These are phyloP conservation scores for Phytophthora litchii DNA, from an alignment of 352 stramenopile genomes.

Conservation along the genomic window DNA sequence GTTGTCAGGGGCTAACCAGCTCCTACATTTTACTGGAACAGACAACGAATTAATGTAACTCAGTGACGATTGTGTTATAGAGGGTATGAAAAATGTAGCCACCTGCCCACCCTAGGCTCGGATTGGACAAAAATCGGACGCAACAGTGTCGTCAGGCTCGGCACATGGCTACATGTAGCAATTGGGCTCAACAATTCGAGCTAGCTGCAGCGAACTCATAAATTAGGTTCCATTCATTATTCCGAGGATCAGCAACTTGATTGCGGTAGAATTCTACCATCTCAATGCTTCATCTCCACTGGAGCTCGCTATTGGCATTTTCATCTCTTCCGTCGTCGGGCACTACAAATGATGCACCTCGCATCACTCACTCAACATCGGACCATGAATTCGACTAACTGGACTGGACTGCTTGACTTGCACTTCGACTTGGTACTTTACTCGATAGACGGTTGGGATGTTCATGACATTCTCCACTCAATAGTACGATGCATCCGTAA, in stretches of 20 bases:
- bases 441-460: conserved; percentile 1
- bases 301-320: conserved; percentile 16
- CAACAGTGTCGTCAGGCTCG: background rate
- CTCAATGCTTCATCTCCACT: conserved; percentile 20
- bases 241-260: conserved; percentile 7
- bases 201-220: conserved; percentile 42
- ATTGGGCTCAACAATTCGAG: background rate
- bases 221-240: conserved; percentile 46
- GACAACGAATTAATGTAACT: background rate
- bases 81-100: conserved; percentile 4
- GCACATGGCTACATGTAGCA: conserved; percentile 12
- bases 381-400: conserved; percentile 7
- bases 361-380: background rate
- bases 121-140: conserved; percentile 16
- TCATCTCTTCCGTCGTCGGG: conserved; percentile 7
- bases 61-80: background rate
- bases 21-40: background rate
- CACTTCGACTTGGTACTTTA: conserved; percentile 19
- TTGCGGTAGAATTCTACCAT: background rate
- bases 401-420: conserved; percentile 6
- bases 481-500: conserved; percentile 41
- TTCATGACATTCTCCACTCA: conserved; percentile 11
- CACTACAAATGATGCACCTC: conserved; percentile 9
- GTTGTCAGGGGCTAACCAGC: too few species aligned
- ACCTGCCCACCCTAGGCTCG: conserved; percentile 19